phyloP scores from a whole-genome alignment of 75 land plant genomes.

The Pinus taeda region DNA sequence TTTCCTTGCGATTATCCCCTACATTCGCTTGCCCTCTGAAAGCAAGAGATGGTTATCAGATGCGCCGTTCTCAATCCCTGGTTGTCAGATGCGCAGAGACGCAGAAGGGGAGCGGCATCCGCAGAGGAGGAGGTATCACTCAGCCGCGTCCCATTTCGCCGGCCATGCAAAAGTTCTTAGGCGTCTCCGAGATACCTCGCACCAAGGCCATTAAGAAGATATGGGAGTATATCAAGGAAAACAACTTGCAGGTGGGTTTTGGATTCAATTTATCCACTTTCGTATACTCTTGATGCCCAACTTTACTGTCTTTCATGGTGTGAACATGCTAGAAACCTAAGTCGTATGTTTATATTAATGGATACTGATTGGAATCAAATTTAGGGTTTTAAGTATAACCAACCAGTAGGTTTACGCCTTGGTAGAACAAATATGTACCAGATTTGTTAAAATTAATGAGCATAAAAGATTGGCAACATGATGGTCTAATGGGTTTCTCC shows the following conservation, averaged over 20 bases:
- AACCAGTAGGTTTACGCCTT: too few species aligned
- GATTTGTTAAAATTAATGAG: too few species aligned
- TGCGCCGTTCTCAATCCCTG: background rate
- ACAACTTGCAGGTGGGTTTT: conserved; percentile 64
- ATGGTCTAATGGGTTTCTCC: too few species aligned
- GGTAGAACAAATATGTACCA: too few species aligned
- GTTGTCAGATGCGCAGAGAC: conserved; percentile 14
- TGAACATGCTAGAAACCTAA: too few species aligned
- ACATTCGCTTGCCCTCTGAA: background rate
- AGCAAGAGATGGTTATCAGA: background rate
- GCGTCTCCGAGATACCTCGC: conserved; percentile 63
- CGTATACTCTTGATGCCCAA: too few species aligned
- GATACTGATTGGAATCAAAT: too few species aligned
- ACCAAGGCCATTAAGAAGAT: conserved; percentile 70
- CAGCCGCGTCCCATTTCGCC: conserved; percentile 49
- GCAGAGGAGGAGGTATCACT: conserved; percentile 50
- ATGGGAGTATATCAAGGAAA: conserved; percentile 74
- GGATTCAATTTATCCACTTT: background rate
- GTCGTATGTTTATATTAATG: too few species aligned
- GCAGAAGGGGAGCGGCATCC: conserved; percentile 9
- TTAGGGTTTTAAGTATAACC: too few species aligned
- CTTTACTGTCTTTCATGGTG: too few species aligned
- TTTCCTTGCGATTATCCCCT: background rate
- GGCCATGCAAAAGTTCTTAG: conserved; percentile 60
- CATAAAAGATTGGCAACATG: too few species aligned